These are phyloP conservation scores for Hibiscus mutabilis DNA, from an alignment of 345 rosid genomes.

Conservation along the genomic window DNA sequence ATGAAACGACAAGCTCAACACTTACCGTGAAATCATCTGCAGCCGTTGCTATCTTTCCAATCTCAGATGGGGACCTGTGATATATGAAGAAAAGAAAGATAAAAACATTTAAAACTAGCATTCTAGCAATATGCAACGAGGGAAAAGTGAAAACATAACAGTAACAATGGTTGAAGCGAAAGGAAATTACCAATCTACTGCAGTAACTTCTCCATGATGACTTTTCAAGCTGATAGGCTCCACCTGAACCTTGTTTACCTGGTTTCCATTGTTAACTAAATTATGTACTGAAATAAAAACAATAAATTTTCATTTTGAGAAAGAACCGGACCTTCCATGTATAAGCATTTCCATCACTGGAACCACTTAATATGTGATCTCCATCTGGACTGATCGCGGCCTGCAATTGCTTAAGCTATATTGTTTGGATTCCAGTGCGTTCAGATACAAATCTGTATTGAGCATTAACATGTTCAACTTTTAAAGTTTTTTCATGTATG, in stretches of 20 bases:
- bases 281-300: slow-evolving; percentile 5
- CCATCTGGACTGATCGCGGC: slow-evolving; percentile 87
- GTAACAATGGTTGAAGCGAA: not conserved
- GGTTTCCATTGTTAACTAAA: slow-evolving; percentile 15
- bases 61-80: slow-evolving; percentile 57
- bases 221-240: slow-evolving; percentile 56
- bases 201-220: slow-evolving; percentile 79
- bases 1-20: not conserved
- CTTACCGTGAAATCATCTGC: slow-evolving; percentile 80
- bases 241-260: slow-evolving; percentile 61
- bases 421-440: not conserved
- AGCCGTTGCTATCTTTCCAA: slow-evolving; percentile 63
- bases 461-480: not conserved
- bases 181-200: slow-evolving; percentile 72
- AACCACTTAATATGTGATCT: slow-evolving; percentile 68
- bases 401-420: slow-evolving; percentile 31
- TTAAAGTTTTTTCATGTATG: not conserved
- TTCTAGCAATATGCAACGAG: not conserved
- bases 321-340: slow-evolving; percentile 69
- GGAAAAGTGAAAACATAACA: no score
- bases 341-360: slow-evolving; percentile 76
- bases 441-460: not conserved
- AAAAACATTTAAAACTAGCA: not conserved
- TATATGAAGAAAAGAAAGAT: not conserved
- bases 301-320: not conserved